Evolutionary conservation across 192 early-diverging fungal genomes (phyloP), one percentile per base, ranked within the genome.

Genomic region (Entomortierella chlamydospora): DNA sequence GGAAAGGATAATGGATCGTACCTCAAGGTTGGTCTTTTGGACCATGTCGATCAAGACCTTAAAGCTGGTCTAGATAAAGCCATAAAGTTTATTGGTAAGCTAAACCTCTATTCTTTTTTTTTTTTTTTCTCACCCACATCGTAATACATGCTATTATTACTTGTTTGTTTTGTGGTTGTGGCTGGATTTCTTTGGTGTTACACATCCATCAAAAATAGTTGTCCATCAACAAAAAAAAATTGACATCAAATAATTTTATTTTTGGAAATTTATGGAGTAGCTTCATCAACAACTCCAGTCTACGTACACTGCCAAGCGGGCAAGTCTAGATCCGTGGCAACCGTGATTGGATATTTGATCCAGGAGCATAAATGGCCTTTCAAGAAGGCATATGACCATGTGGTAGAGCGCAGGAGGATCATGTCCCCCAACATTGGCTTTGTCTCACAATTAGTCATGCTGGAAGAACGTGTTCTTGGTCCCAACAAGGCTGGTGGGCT

Each of bases 221-320:
- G 12, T 54, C 23, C 23, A 6, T 4, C 6, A 25, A 54, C 7
- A 8, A 8, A 23, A 54, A 54, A 54, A 4, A 12, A 20, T 17
- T 4, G 2, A 47, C 45, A 20, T 47, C 20, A 20, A 20, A 20
- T 20, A 47, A 12, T 18, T 47, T 53, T 58, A 53, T 45, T 59
- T 39, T 39, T 60, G 52, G 31, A 54, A n/a, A n/a, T n/a, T n/a
- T n/a, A n/a, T n/a, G n/a, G n/a, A 42, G 34, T 73, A 81, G 60
- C 59, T 12, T 60, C 80, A 63, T 72, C 86, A 17, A 58, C 83
- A 41, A 64, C 66, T 25, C 83, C 83, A 18, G 85, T 94, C 57
- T 89, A 92, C 67, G 93, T 94, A 3, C 93, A 94, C 64, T 94
- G 93, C 70, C 87, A 90, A 59, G 93, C 93, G 6, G 93, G 93